Percentiles rank a stretch among this genome's conserved stretches.
Conservation (phyloP, 108 stramenopile species). For the Cyclostephanos tholiformis region DNA sequence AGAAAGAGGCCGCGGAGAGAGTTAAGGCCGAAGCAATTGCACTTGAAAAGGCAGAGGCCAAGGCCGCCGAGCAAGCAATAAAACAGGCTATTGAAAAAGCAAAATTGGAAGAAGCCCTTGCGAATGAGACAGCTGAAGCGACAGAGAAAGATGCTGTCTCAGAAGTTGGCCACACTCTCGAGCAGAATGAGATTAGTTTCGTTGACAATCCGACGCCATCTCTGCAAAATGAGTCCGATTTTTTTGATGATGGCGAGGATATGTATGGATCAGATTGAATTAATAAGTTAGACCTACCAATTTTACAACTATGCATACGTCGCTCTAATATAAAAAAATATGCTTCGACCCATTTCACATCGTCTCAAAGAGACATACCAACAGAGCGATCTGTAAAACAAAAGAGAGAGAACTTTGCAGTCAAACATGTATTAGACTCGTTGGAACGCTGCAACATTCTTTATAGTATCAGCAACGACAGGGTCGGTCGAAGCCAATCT, state of each 20-base stretch:
- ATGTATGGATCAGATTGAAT: constrained; percentile 5
- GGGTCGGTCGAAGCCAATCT: constrained; percentile 41
- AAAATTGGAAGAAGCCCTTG: not conserved
- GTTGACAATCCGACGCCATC: not conserved
- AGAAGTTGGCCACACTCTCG: constrained; percentile 1
- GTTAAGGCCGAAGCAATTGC: constrained; percentile 21
- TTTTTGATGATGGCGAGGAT: not conserved
- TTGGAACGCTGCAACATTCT: constrained; percentile 42
- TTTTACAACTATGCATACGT: no score
- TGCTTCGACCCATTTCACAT: no score
- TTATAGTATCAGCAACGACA: constrained; percentile 51
- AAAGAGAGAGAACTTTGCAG: not conserved
- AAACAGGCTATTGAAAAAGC: constrained; percentile 5
- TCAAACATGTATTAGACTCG: constrained; percentile 17
- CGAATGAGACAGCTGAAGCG: not conserved
- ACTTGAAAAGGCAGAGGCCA: constrained; percentile 19
- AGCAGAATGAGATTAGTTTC: not conserved
- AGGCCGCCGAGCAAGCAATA: constrained; percentile 12
- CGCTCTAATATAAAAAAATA: no score
- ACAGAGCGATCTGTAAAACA: constrained; percentile 2
- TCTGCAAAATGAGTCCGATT: constrained; percentile 2
- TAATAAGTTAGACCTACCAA: no score
- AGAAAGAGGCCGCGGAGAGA: constrained; percentile 37
- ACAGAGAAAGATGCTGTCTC: constrained; percentile 8
- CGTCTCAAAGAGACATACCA: not conserved